These are phyloP conservation scores for Moniliophthora roreri DNA, from an alignment of 1,284 basidiomycete genomes.

Conservation along the genomic window DNA sequence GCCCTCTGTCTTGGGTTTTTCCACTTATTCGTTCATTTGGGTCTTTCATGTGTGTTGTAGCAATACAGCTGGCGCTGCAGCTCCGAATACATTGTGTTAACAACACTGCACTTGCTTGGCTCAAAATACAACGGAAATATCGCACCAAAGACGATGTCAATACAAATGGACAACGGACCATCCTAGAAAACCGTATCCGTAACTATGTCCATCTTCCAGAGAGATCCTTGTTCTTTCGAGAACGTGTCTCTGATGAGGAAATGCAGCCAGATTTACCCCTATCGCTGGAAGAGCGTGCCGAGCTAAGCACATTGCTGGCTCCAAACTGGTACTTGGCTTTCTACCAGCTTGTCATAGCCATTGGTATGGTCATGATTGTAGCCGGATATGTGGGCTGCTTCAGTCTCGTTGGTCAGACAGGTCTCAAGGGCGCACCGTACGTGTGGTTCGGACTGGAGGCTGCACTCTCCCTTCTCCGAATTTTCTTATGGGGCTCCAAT, in stretches of 20 bases:
- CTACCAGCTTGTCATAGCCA: not conserved
- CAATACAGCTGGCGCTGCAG: not conserved
- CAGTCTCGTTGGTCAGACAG: not conserved
- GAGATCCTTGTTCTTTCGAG: not conserved
- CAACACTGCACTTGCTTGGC: not conserved
- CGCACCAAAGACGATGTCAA: not conserved
- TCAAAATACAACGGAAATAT: not conserved
- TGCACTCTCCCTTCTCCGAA: not conserved
- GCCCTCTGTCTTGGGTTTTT: not conserved
- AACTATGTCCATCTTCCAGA: too few species aligned
- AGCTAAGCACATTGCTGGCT: not conserved
- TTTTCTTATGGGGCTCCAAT: constrained; percentile 2
- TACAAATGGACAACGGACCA: not conserved
- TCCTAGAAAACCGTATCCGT: too few species aligned
- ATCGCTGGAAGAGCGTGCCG: not conserved
- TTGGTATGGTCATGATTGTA: constrained; percentile 4
- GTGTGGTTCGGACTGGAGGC: constrained; percentile 4
- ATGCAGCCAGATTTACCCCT: too few species aligned
- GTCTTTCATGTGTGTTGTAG: not conserved
- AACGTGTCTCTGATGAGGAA: not conserved
- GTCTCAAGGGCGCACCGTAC: not conserved
- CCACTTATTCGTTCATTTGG: not conserved
- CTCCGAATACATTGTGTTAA: not conserved
- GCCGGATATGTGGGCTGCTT: constrained; percentile 8
- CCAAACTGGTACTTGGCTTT: not conserved